Evolutionary conservation across 2,329 filamentous ascomycete species (phyloP), one percentile per base, ranked within the genome.

Genomic region (Penicillium expansum): DNA sequence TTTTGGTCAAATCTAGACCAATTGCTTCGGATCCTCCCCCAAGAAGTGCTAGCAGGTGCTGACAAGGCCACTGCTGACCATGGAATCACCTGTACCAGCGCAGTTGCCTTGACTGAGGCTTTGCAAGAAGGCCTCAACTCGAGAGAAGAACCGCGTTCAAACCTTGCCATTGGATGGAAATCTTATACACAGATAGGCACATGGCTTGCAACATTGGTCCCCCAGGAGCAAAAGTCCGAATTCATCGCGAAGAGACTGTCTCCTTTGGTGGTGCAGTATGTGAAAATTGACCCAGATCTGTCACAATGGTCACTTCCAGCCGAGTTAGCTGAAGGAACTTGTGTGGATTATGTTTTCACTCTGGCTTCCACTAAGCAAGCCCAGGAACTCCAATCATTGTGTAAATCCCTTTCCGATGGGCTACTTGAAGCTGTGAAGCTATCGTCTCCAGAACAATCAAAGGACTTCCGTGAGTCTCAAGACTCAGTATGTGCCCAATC

Each of bases 401-500:
- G 90, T 90, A 71, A 78, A 2, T 77, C 77, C 1, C 73, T 91
- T n/a, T 83, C 84, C 0, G 76, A 83, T 1, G 71, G 80, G 0
- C 75, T 96, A n/a, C 78, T 87, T 27, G 79, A 85, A 32, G 81
- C 83, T 37, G 86, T 96, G 55, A 86, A 86, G 52, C 83, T 84
- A 6, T 95, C 91, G 0, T 81, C 90, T 5, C 91, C 92, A 0
- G 91, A 93, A 68, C 86, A 93, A 55, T 92, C 91, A 0, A 88
- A 88, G 60, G 89, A 91, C 18, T 90, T 90, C 63, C 81, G 83
- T 27, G 80, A 81, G 41, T 95, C 91, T 0, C 91, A 96, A 69
- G 81, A 84, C 49, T 78, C 79, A 39, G 80, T 96, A 27, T 83
- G 84, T 10, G 80, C 86, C 7, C 83, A 89, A 65, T 86, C 87